Evolutionary conservation across 768 basidiomycete genomes (phyloP), one percentile per base, ranked within the genome.

Genomic region (Lepiota subincarnata): DNA sequence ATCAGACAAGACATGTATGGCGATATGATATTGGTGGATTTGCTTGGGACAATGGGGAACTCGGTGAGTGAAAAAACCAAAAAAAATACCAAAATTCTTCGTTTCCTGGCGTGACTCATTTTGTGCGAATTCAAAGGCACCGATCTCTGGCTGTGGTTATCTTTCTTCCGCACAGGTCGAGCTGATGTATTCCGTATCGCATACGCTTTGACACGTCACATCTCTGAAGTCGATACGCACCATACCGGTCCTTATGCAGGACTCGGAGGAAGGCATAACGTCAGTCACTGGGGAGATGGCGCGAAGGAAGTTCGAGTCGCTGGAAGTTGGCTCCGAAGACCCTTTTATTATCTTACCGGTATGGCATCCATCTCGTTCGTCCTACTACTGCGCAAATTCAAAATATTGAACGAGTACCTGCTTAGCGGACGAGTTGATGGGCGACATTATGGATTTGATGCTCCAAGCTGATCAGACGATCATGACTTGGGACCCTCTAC

Each of bases 141-240:
- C 7, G 71, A 73, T 43, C 62, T 70, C 3, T 71, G 70, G 70
- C 64, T 73, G 1, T 73, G 71, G 71, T 69, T 70, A 58, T 70
- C 69, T 0, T 73, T 73, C 60, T 42, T 73, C 44, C 66, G 71
- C 8, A 71, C 71, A n/a, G 71, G 71, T 3, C 57, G 70, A 16
- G 67, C 66, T 1, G 71, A 73, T 38, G 55, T 73, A 2, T 73
- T 66, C 59, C 62, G 64, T 8, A 66, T 71, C 28, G 68, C 70
- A 4, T 60, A 63, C 42, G 67, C 69, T 6, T 66, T 73, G 69
- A 73, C 71, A 8, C 64, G 69, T 2, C 70, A 71, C 48, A 57
- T 71, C 19, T 69, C 70, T 0, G 71, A 73, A 53, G 68, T 70
- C 41, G 70, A 71, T 53, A 68, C 66, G 22, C 70, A 73, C 48